These are phyloP conservation scores for Panicum hallii DNA, from an alignment of 202 grass and related monocot genomes.

Conservation along the genomic window DNA sequence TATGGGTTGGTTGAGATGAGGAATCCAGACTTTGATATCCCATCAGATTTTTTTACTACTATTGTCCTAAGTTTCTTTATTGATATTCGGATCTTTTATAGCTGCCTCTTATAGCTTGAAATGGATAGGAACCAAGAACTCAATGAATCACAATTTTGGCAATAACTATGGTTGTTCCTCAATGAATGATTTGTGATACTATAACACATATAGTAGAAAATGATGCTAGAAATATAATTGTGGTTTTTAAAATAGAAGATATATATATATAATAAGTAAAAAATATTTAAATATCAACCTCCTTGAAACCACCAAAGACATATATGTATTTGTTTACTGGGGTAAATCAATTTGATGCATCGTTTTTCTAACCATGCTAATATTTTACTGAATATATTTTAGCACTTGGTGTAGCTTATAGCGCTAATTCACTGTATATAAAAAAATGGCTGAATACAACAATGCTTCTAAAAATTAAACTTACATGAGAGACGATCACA, in stretches of 20 bases:
- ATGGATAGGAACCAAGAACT: neutral
- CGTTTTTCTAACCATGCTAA: neutral
- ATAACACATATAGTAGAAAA: neutral
- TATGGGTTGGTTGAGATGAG: neutral
- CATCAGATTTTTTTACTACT: neutral
- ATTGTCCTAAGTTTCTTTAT: neutral
- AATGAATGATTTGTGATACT: neutral
- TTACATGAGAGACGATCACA: constrained; percentile 82
- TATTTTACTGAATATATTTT: neutral
- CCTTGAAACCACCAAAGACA: neutral
- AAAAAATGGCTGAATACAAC: neutral
- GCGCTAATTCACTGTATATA: neutral
- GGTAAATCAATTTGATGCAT: neutral
- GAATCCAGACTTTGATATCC: neutral
- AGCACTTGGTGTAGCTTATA: neutral
- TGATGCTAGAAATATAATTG: neutral
- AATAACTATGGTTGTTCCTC: neutral
- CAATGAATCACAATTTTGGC: neutral
- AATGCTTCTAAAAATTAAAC: neutral
- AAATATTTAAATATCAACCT: neutral
- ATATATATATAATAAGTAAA: neutral
- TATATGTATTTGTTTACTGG: too few relatives aligned
- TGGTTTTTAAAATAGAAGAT: neutral
- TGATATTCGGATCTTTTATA: neutral
- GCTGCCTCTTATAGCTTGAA: neutral